Evolutionary conservation across 306 rosid genomes (phyloP).

Genomic region (Nissolia schottii): DNA sequence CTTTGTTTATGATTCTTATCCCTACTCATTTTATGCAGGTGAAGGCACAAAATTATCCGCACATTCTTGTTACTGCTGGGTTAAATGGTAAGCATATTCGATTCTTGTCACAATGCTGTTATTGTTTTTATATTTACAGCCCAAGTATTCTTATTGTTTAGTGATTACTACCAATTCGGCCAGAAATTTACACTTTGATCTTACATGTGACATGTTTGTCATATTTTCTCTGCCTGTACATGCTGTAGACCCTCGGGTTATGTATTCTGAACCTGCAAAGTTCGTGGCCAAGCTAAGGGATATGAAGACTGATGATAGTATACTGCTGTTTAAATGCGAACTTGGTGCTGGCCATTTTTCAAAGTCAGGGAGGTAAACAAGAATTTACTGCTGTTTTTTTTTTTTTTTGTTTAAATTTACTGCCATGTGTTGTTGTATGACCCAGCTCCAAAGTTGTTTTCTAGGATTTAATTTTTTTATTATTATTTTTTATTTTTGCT

Average conservation of each 20-base stretch:
- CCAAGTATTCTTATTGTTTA: background rate
- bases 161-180: slow-evolving; percentile 20
- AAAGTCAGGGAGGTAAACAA: slow-evolving; percentile 83
- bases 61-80: slow-evolving; percentile 88
- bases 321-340: slow-evolving; percentile 80
- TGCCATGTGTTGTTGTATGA: background rate
- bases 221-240: slow-evolving; percentile 16
- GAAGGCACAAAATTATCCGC: slow-evolving; percentile 69
- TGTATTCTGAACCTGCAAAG: slow-evolving; percentile 91
- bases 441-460: background rate
- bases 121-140: background rate
- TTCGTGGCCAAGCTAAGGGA: slow-evolving; percentile 89
- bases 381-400: background rate
- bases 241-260: slow-evolving; percentile 80
- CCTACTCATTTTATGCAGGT: slow-evolving; percentile 49
- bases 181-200: background rate
- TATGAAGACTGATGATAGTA: slow-evolving; percentile 66
- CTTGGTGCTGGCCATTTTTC: slow-evolving; percentile 93
- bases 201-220: background rate
- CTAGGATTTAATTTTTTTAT: slow-evolving; percentile 3
- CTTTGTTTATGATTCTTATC: slow-evolving; percentile 5
- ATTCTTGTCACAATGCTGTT: background rate
- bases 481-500: background rate
- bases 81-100: slow-evolving; percentile 61
- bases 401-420: background rate